phyloP scores from a whole-genome alignment of 2,329 filamentous ascomycete species.

The Dactylellina haptotyla region DNA sequence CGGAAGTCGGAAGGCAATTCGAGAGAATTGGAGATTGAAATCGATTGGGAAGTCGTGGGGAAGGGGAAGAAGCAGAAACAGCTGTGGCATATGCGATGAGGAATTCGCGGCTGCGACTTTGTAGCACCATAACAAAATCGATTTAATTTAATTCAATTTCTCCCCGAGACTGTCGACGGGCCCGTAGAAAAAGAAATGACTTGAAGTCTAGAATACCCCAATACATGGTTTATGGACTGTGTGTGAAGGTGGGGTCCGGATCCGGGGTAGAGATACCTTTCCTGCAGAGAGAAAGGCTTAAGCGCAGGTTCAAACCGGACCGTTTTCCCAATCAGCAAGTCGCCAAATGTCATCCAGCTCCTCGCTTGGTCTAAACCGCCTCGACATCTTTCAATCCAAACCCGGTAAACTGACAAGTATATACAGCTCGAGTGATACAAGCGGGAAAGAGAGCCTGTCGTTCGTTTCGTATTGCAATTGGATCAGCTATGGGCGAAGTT shows the following conservation, averaged over 20 bases:
- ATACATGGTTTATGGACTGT: too few relatives aligned
- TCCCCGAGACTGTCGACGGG: too few relatives aligned
- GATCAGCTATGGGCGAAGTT: slow-evolving; percentile 38
- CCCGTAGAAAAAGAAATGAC: too few relatives aligned
- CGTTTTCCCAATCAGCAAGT: slow-evolving; percentile 21
- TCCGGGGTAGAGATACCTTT: slow-evolving; percentile 12
- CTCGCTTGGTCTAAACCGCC: slow-evolving; percentile 1
- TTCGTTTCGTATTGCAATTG: neutral
- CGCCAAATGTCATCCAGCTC: slow-evolving; percentile 23
- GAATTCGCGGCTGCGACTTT: neutral
- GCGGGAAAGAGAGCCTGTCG: neutral
- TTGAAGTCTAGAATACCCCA: too few relatives aligned
- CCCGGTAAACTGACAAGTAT: neutral
- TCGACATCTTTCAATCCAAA: neutral
- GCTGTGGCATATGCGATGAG: slow-evolving; percentile 59
- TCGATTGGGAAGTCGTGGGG: slow-evolving; percentile 69
- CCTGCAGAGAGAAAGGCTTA: slow-evolving; percentile 1
- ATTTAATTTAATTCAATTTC: neutral
- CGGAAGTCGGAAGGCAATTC: slow-evolving; percentile 75
- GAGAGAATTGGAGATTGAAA: slow-evolving; percentile 73
- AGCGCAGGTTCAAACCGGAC: slow-evolving; percentile 8
- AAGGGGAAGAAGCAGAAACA: slow-evolving; percentile 66
- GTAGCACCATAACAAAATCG: neutral
- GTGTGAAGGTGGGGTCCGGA: neutral
- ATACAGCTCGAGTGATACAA: neutral